Base-by-base conservation (phyloP, 495 filamentous ascomycete species). In the Penicillium canariense region DNA sequence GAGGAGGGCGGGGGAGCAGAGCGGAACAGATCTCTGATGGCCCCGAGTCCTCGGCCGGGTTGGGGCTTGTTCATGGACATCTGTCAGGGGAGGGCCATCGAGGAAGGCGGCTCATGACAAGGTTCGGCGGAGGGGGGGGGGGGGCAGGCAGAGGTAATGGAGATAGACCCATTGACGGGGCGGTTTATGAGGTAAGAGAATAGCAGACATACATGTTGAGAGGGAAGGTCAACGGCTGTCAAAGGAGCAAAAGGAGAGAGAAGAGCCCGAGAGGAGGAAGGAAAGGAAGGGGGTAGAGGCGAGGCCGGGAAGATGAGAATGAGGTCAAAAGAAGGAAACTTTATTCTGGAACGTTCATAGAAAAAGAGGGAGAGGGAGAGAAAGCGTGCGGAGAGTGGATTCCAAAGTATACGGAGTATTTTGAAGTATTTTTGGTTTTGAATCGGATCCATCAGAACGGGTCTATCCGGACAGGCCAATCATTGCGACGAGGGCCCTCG, bases 11-110 rank as follows among this genome's bases (percentile, higher is more conserved):
- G 56, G 59, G 58, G 58, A 54, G 59, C 50, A 63, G 69, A 67
- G 46, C 67, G 69, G 59, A 74, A 75, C 54, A 73, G 60, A 54
- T 70, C 65, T 56, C 66, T 60, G 48, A 74, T 60, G 48, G 61
- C 52, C 42, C 70, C 69, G 56, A 73, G 57, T 68, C 70, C 70
- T 65, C 66, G 59, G 57, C 67, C 62, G 62, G 67, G 44, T 56
- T 68, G 68, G 59, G 66, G 57, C 55, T 75, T 63, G 47, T 73
- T 69, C 56, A 64, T 60, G 66, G 70, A 72, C 70, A 76, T 76
- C 62, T 65, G 66, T 68, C 69, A 69, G 56, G 57, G 58, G 56
- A 56, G 44, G 59, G 52, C 64, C 65, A 68, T 68, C 58, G 55
- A 68, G 58, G 52, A 30, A 51, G 46, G 25, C 25, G 22, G 38